A percentile compares a stretch with the other conserved stretches of the same genome.
These are phyloP conservation scores for Capillidium heterosporum DNA, from an alignment of 371 early-diverging fungal genomes.

Conservation along the genomic window DNA sequence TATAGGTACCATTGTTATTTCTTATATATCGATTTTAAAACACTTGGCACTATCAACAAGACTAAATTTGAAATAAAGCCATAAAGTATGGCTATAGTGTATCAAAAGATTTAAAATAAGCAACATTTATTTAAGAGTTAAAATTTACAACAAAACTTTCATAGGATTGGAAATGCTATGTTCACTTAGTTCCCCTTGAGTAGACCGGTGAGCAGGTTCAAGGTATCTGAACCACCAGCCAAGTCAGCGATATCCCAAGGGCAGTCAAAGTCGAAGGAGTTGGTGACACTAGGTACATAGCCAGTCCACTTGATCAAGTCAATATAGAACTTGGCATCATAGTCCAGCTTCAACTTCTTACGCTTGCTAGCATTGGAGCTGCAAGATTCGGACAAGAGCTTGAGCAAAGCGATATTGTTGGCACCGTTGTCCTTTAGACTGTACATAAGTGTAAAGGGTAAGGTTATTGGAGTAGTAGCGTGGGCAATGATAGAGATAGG, in stretches of 20 bases:
- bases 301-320: conserved; percentile 1
- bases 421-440: background rate
- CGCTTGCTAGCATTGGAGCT: background rate
- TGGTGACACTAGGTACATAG: background rate
- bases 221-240: background rate
- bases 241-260: conserved; percentile 4
- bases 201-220: background rate
- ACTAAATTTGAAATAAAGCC: too few relatives aligned
- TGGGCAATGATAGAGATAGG: background rate
- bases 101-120: too few relatives aligned
- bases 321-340: background rate
- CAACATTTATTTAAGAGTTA: too few relatives aligned
- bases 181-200: background rate
- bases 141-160: too few relatives aligned
- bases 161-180: too few relatives aligned
- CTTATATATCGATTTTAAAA: too few relatives aligned
- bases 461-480: background rate
- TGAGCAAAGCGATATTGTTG: background rate
- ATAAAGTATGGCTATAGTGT: too few relatives aligned
- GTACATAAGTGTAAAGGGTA: background rate
- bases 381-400: background rate
- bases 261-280: background rate
- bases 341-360: background rate
- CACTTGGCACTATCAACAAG: too few relatives aligned
- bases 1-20: too few relatives aligned